A percentile compares a stretch with the other conserved stretches of the same genome.
These are phyloP conservation scores for Pezicula neosporulosa DNA, from an alignment of 2,329 filamentous ascomycete species.

Conservation along the genomic window DNA sequence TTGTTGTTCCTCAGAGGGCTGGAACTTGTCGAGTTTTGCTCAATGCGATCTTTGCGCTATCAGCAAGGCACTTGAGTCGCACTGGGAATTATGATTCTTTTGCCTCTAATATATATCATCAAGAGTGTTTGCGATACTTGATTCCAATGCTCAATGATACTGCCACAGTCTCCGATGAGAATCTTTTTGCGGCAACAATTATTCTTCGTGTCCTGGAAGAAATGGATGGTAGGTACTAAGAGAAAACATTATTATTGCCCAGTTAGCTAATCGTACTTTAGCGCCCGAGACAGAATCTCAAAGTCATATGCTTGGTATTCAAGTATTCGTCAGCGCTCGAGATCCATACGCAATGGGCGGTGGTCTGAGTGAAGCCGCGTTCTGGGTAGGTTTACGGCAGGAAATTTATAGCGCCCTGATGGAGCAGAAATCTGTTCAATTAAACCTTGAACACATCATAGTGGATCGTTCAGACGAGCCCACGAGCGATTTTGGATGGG, in stretches of 20 bases:
- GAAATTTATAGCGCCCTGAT: slow-evolving; percentile 10
- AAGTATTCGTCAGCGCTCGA: slow-evolving; percentile 28
- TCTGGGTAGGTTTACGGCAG: slow-evolving; percentile 31
- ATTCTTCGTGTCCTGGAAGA: slow-evolving; percentile 37
- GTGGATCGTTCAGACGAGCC: slow-evolving; percentile 16
- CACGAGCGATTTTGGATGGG: slow-evolving; percentile 17
- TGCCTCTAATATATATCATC: slow-evolving; percentile 35
- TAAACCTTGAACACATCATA: neutral
- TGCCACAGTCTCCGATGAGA: slow-evolving; percentile 33
- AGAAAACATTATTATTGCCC: neutral
- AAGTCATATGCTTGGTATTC: slow-evolving; percentile 2
- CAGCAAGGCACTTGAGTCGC: slow-evolving; percentile 33
- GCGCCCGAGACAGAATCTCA: neutral
- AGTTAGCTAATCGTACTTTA: neutral
- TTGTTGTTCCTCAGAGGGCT: slow-evolving; percentile 37
- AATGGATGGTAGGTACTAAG: slow-evolving; percentile 27
- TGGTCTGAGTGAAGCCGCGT: slow-evolving; percentile 42
- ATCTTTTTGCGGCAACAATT: slow-evolving; percentile 34
- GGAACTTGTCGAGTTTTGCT: slow-evolving; percentile 34
- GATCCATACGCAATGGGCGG: slow-evolving; percentile 22
- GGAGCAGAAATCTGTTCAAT: neutral
- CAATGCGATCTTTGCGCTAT: slow-evolving; percentile 28
- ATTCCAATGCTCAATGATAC: slow-evolving; percentile 33
- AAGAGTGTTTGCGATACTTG: slow-evolving; percentile 35
- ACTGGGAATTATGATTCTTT: slow-evolving; percentile 20